Conservation (phyloP, 176 grass and related monocot genomes). For the Echinochloa phyllopogon region DNA sequence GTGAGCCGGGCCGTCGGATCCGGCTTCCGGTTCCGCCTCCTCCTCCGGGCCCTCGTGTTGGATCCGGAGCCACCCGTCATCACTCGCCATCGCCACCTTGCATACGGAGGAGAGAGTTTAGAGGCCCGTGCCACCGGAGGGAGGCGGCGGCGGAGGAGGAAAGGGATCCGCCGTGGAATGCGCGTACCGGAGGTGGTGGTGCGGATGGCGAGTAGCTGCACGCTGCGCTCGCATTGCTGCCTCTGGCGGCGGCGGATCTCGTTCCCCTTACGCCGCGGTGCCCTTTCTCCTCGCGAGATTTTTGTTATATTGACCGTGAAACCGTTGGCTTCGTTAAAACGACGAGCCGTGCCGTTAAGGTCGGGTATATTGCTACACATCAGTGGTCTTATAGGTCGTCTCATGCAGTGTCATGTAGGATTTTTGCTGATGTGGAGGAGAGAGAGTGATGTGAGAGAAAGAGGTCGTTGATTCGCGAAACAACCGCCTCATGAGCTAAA, state of each 20-base stretch:
- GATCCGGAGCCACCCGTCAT: neutral
- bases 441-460: too few relatives aligned
- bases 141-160: neutral
- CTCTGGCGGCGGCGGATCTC: neutral
- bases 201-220: neutral
- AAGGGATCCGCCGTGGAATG: neutral
- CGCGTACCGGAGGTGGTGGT: neutral
- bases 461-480: too few relatives aligned
- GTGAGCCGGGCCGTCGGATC: neutral
- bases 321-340: too few relatives aligned
- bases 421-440: too few relatives aligned
- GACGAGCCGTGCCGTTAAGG: too few relatives aligned
- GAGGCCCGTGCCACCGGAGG: neutral
- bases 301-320: too few relatives aligned
- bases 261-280: too few relatives aligned
- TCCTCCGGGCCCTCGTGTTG: neutral
- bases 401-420: too few relatives aligned
- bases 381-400: too few relatives aligned
- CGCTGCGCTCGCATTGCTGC: neutral
- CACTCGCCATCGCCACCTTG: neutral
- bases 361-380: too few relatives aligned
- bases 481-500: too few relatives aligned
- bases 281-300: too few relatives aligned
- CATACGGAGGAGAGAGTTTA: neutral
- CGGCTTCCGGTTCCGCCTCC: neutral